phyloP scores from a whole-genome alignment of 2,329 filamentous ascomycete genomes.

The Scedosporium apiospermum region DNA sequence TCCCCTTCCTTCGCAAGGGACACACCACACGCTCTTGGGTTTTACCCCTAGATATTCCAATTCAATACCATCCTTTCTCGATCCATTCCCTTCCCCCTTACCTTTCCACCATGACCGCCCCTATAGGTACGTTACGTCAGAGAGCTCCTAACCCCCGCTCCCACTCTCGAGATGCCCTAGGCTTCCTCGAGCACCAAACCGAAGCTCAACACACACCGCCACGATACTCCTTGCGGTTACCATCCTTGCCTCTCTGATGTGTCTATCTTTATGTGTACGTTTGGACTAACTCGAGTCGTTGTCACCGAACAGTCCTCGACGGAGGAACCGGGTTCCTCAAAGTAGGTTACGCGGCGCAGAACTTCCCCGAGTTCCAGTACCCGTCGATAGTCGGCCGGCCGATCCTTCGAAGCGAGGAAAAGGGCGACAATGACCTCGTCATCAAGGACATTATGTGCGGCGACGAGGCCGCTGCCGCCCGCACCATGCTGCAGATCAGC shows the following conservation, averaged over 20 bases:
- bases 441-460: slow-evolving; percentile 99
- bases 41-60: background rate
- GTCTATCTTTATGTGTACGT: slow-evolving; percentile 5
- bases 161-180: slow-evolving; percentile 8
- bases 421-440: slow-evolving; percentile 50
- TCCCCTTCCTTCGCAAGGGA: background rate
- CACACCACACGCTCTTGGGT: background rate
- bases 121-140: slow-evolving; percentile 5
- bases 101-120: slow-evolving; percentile 2
- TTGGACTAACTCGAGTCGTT: too few species aligned
- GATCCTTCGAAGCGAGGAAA: slow-evolving; percentile 93
- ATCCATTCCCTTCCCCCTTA: background rate
- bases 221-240: background rate
- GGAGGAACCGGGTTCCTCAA: slow-evolving; percentile 99
- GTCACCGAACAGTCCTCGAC: slow-evolving; percentile 68
- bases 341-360: slow-evolving; percentile 97
- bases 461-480: slow-evolving; percentile 90
- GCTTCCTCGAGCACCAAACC: slow-evolving; percentile 9
- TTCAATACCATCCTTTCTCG: background rate
- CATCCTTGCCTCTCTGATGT: slow-evolving; percentile 4
- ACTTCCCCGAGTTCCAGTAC: slow-evolving; percentile 98
- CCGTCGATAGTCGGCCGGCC: slow-evolving; percentile 96
- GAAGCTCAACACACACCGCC: background rate
- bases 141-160: slow-evolving; percentile 2
- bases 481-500: slow-evolving; percentile 96